Conservation (phyloP, 345 rosid species). For the Citrus sp. region DNA sequence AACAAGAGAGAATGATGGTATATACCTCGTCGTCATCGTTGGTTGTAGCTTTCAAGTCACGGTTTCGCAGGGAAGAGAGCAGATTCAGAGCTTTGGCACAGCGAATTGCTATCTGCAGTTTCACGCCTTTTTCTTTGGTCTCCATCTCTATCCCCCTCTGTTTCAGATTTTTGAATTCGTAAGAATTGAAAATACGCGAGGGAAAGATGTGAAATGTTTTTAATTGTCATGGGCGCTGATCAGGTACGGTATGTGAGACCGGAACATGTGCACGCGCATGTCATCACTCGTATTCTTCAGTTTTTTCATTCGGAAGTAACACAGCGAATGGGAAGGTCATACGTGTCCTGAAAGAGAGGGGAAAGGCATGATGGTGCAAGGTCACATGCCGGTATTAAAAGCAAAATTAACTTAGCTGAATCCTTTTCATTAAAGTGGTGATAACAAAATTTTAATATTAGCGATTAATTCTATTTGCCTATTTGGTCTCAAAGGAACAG, state of each 20-base stretch:
- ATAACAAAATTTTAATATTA: too few relatives aligned
- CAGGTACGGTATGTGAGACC: background rate
- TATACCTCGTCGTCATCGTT: constrained; percentile 10
- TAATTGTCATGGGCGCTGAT: background rate
- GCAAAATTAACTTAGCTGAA: too few relatives aligned
- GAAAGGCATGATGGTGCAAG: too few relatives aligned
- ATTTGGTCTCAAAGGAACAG: too few relatives aligned
- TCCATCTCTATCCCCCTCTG: constrained; percentile 1
- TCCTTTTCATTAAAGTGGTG: too few relatives aligned
- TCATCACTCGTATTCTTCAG: background rate
- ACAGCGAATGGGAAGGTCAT: too few relatives aligned
- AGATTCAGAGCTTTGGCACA: constrained; percentile 27
- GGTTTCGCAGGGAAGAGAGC: constrained; percentile 13
- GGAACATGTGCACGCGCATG: too few relatives aligned
- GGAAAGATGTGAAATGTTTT: background rate
- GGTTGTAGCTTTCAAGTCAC: background rate
- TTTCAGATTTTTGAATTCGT: background rate
- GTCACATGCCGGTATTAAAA: too few relatives aligned
- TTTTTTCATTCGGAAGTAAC: too few relatives aligned
- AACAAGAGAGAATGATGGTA: background rate
- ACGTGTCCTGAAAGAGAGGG: too few relatives aligned
- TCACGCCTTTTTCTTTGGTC: constrained; percentile 11
- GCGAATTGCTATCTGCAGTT: constrained; percentile 15
- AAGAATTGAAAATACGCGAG: background rate
- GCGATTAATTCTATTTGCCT: too few relatives aligned